Base-by-base conservation (phyloP, 2,329 filamentous ascomycete genomes). In the Fusarium foetens region DNA sequence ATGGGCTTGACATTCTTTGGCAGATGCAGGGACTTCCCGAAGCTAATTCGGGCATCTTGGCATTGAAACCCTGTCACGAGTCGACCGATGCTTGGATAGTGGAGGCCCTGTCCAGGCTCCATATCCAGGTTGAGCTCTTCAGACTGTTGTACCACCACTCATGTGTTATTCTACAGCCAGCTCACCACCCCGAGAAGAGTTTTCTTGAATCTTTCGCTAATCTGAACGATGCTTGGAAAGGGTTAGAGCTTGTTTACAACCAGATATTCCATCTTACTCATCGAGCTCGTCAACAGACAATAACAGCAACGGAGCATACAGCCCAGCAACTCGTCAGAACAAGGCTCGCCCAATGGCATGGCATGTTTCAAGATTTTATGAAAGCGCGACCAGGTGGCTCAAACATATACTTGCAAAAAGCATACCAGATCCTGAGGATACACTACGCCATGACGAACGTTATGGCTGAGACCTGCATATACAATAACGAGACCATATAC, bases 371-470 rank as follows among this genome's bases (percentile, higher is more conserved):
- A 21, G 62, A 70, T 2, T 79, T 79, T 12, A 64, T 70, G 12
- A 43, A 62, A 16, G 59, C 61, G 3, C 17, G 73, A 2, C 48
- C 59, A 6, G 54, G 55, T 21, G 57, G 72, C 4, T 64, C 73
- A 23, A 64, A 76, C 5, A 66, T 64, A n/a, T 70, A 63, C 11
- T 67, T 73, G 23, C 53, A 57, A 23, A 75, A 81, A 48, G 59
- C 66, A 2, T 63, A 59, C 38, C 67, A 73, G 49, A 64, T 86
- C 1, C 72, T 87, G 1, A 67, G 58, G 7, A 63, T 80, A 6
- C 84, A 86, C 63, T 79, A 86, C 70, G 79, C 75, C 55, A 81
- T 87, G 82, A 80, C 81, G 1, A 76, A 69, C 8, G 83, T 88
- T 61, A 85, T 86, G 80, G 76, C 76, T 17, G 74, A 79, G 8